phyloP scores from a whole-genome alignment of 345 rosid genomes.

The Physaria fendleri region DNA sequence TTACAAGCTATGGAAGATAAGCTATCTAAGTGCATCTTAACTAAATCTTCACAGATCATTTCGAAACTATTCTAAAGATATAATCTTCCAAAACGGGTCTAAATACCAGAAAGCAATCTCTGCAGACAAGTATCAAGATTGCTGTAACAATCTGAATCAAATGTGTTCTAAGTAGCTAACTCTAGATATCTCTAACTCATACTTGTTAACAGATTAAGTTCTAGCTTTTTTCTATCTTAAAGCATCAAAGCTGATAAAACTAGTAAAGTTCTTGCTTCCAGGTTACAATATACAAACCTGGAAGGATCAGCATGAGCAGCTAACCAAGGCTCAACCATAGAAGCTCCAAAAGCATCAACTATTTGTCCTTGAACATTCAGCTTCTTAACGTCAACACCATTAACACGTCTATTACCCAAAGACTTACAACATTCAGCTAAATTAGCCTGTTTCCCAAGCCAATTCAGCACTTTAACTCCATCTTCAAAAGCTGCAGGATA shows the following conservation, averaged over 20 bases:
- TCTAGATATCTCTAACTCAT: neutral
- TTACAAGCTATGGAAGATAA: conserved; percentile 2
- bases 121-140: neutral
- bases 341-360: conserved; percentile 69
- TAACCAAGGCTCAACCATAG: conserved; percentile 81
- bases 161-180: neutral
- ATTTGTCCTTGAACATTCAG: conserved; percentile 29
- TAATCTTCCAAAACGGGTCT: neutral
- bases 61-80: neutral
- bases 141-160: neutral
- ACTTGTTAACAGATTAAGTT: neutral
- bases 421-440: conserved; percentile 46
- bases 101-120: neutral
- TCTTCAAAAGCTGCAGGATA: conserved; percentile 85
- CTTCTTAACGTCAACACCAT: conserved; percentile 33
- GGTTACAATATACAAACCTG: conserved; percentile 33
- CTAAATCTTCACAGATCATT: neutral
- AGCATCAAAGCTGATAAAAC: neutral
- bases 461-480: conserved; percentile 68
- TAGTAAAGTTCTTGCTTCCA: too few relatives aligned
- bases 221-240: neutral
- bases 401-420: conserved; percentile 29
- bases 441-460: conserved; percentile 79
- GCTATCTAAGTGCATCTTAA: neutral
- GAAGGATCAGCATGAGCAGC: conserved; percentile 73